These are phyloP conservation scores for Yamadazyma dushanensis DNA, from an alignment of 1,139 yeast genomes.

Conservation along the genomic window DNA sequence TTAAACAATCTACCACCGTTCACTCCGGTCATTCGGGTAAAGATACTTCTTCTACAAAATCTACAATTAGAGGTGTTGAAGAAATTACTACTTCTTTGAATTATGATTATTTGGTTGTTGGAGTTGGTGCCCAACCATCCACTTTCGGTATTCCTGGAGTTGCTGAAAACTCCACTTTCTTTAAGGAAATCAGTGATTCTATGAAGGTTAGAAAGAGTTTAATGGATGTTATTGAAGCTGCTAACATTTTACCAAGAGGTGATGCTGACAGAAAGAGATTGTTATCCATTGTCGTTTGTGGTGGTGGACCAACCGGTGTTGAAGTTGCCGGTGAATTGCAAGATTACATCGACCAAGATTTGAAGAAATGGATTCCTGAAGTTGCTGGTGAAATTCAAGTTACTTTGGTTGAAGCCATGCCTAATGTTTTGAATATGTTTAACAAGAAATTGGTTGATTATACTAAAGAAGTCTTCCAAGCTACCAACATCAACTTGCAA, in stretches of 20 bases:
- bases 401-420: constrained; percentile 86
- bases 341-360: constrained; percentile 90
- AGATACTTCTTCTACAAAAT: constrained; percentile 53
- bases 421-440: constrained; percentile 86
- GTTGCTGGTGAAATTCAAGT: constrained; percentile 79
- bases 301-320: constrained; percentile 98
- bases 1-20: constrained; percentile 56
- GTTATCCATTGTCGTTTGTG: constrained; percentile 82
- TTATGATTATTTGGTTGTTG: constrained; percentile 81
- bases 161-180: constrained; percentile 78
- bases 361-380: constrained; percentile 86
- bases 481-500: constrained; percentile 73
- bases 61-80: constrained; percentile 37
- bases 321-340: constrained; percentile 95
- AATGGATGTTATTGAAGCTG: constrained; percentile 77
- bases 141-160: constrained; percentile 95
- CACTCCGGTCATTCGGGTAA: constrained; percentile 55
- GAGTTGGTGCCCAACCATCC: constrained; percentile 91
- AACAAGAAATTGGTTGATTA: constrained; percentile 81
- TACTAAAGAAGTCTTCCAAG: constrained; percentile 78
- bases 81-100: constrained; percentile 50
- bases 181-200: constrained; percentile 86
- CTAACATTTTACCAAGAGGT: constrained; percentile 70
- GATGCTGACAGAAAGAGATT: constrained; percentile 81
- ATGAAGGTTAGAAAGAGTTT: constrained; percentile 72